phyloP scores from a whole-genome alignment of 139 green algal genomes.

The Desmodesmus armatus region DNA sequence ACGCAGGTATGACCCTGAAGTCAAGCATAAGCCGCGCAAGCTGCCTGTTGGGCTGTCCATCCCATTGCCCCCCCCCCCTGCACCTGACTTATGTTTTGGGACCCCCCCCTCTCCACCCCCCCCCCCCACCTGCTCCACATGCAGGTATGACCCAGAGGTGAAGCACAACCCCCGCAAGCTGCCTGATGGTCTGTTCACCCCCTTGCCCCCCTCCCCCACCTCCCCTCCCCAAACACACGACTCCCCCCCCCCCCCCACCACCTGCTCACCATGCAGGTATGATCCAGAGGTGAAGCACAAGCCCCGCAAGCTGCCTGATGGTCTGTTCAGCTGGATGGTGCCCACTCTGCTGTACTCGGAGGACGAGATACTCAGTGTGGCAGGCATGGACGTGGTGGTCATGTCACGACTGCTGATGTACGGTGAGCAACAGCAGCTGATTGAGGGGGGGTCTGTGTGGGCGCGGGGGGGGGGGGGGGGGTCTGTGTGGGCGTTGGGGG shows the following conservation, averaged over 20 bases:
- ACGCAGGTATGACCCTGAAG: constrained; percentile 40
- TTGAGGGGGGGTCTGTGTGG: too few species aligned
- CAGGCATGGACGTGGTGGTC: constrained; percentile 55
- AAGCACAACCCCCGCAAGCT: constrained; percentile 8
- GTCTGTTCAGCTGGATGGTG: constrained; percentile 41
- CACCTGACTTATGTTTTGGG: too few species aligned
- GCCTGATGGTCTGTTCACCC: constrained; percentile 1
- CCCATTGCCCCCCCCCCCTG: too few species aligned
- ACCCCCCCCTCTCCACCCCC: too few species aligned
- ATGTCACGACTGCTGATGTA: constrained; percentile 53
- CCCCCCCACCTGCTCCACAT: too few species aligned
- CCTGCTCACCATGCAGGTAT: constrained; percentile 31
- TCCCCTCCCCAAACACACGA: too few species aligned
- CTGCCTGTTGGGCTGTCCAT: too few species aligned
- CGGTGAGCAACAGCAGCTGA: constrained; percentile 27
- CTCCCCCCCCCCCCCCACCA: not conserved
- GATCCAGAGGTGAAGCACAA: constrained; percentile 32
- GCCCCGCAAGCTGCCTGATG: not conserved
- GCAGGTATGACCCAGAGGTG: constrained; percentile 42
- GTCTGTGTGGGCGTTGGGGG: too few species aligned
- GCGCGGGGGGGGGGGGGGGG: too few species aligned
- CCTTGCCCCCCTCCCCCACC: too few species aligned
- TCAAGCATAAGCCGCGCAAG: too few species aligned
- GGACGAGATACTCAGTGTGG: constrained; percentile 53
- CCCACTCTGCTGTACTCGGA: constrained; percentile 40